Percentiles rank a stretch among this genome's conserved stretches.
Conservation (phyloP, 306 rosid genomes). For the Gleditsia sinensis region DNA sequence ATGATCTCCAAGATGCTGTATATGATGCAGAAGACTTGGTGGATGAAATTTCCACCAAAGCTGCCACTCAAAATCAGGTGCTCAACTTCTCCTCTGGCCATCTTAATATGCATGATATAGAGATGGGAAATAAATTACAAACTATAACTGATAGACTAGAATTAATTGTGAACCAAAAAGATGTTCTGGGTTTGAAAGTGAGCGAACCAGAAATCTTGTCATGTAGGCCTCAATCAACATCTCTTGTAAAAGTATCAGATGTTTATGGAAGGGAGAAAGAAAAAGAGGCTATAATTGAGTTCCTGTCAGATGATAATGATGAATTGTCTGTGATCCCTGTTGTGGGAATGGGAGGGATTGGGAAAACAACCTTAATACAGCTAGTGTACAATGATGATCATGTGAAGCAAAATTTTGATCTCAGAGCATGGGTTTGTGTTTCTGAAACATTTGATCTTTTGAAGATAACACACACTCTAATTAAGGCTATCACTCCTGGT, state of each 20-base stretch:
- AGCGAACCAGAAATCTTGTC: not conserved
- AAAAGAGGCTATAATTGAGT: not conserved
- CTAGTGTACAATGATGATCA: not conserved
- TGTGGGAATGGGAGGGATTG: slow-evolving; percentile 34
- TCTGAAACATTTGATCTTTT: slow-evolving; percentile 12
- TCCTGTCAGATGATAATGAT: not conserved
- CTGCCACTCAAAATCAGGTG: slow-evolving; percentile 4
- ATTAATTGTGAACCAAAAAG: not conserved
- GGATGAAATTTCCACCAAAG: slow-evolving; percentile 34
- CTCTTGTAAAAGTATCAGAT: not conserved
- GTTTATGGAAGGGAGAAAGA: slow-evolving; percentile 25
- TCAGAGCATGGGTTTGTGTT: slow-evolving; percentile 27
- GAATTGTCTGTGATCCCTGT: slow-evolving; percentile 12
- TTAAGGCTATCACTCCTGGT: not conserved
- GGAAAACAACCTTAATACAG: slow-evolving; percentile 28
- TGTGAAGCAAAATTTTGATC: not conserved
- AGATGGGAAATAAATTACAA: not conserved
- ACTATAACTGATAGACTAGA: not conserved
- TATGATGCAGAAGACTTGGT: slow-evolving; percentile 22
- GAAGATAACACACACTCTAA: not conserved
- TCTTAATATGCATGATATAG: not conserved
- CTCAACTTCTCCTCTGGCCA: not conserved
- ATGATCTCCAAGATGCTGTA: slow-evolving; percentile 32
- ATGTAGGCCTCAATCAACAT: slow-evolving; percentile 19
- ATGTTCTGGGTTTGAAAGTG: slow-evolving; percentile 8